Base-by-base conservation (phyloP, 192 early-diverging fungal genomes). In the Coemansia sp. region DNA sequence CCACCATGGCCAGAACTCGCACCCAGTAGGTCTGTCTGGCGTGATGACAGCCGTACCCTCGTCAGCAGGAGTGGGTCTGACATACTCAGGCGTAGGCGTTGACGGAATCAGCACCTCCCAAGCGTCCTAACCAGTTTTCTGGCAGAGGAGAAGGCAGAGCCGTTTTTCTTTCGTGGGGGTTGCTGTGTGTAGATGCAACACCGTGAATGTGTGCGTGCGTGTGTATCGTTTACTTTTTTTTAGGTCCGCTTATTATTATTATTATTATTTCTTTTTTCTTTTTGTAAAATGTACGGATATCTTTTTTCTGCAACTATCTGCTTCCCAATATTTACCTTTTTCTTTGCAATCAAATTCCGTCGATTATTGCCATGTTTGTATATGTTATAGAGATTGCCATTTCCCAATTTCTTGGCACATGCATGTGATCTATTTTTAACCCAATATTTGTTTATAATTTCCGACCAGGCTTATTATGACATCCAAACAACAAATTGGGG, bases 21-120 rank as follows among this genome's bases (percentile, higher is more conserved):
- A 63, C 40, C 37, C 53, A 16, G 56, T 47, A 26, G 53, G 23
- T 40, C 41, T 47, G 40, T 23, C 68, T 16, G 52, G 41, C 1
- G 41, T 63, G 26, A 40, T 69, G 49, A 69, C 68, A 41, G 56
- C 68, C 12, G 39, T 61, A 53, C 53, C 68, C 4, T 61, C 68
- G 57, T 41, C 57, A 7, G 9, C 57, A 5, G 57, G 38, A 59
- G n/a, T 16, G 32, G 32, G 32, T 9, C 13, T 18, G 57, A 9
- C 32, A 40, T 38, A 38, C 13, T 59, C 39, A 9, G n/a, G 57
- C 16, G 57, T 7, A 59, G n/a, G 57, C 13, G 8, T 59, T 39
- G 15, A 41, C 47, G 47, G 12, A 48, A n/a, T n/a, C 12, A n/a
- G 47, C 47, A 48, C 12, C 47, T 15, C 47, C 11, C n/a, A 15